These are phyloP conservation scores for Rachicladosporium sp. DNA, from an alignment of 2,329 filamentous ascomycete species.

Conservation along the genomic window DNA sequence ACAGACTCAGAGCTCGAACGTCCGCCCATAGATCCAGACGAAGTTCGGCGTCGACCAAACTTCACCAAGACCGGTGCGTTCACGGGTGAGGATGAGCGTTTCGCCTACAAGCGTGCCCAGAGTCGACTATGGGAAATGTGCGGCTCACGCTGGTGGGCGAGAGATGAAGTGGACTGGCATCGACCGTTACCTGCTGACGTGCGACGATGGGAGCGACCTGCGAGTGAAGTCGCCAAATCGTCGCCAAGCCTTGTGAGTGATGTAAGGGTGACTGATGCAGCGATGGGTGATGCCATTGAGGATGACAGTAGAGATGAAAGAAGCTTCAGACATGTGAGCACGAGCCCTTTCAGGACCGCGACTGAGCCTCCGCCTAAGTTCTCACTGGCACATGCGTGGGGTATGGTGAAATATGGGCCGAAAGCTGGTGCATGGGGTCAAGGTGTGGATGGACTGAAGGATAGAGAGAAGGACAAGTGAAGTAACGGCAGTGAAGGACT, in stretches of 20 bases:
- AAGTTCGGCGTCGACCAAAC: conserved; percentile 32
- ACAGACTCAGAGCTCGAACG: conserved; percentile 22
- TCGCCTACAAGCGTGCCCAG: conserved; percentile 66
- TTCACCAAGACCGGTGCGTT: conserved; percentile 58
- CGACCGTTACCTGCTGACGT: conserved; percentile 51
- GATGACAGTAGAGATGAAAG: conserved; percentile 20
- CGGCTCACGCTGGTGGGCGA: conserved; percentile 56
- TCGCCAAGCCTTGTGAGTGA: neutral
- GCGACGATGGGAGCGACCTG: conserved; percentile 51
- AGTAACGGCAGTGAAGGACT: neutral
- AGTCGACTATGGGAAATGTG: conserved; percentile 78
- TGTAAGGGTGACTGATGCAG: conserved; percentile 7
- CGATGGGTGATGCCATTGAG: conserved; percentile 10
- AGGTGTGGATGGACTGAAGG: conserved; percentile 35
- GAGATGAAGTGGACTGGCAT: conserved; percentile 53
- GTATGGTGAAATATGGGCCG: conserved; percentile 41
- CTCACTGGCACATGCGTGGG: conserved; percentile 42
- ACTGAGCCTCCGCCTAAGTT: conserved; percentile 39
- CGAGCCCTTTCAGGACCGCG: conserved; percentile 34
- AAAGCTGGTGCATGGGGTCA: conserved; percentile 41
- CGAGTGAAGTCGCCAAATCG: neutral
- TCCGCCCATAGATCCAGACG: conserved; percentile 22
- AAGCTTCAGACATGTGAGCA: conserved; percentile 29
- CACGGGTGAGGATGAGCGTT: conserved; percentile 69
- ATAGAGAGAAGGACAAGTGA: conserved; percentile 25